Percentiles rank a stretch among this genome's conserved stretches.
These are phyloP conservation scores for Trebouxia sp. DNA, from an alignment of 139 green algal species.

Conservation along the genomic window DNA sequence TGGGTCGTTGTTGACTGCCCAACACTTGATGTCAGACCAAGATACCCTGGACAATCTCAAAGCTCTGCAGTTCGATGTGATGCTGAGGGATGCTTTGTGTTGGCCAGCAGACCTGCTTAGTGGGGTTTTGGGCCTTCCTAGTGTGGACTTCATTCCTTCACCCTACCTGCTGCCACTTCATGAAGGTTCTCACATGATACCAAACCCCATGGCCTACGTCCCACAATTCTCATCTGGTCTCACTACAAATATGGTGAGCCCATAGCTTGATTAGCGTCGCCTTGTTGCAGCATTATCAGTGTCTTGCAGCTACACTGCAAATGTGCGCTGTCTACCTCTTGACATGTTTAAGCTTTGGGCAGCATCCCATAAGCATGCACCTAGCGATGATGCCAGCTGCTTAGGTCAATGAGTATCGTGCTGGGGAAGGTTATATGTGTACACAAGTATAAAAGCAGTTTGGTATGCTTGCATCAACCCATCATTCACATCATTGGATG, in stretches of 20 bases:
- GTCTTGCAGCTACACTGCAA: background rate
- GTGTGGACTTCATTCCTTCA: background rate
- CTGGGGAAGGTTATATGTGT: background rate
- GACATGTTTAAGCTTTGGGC: background rate
- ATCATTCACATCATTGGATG: background rate
- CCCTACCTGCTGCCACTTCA: background rate
- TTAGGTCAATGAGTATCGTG: background rate
- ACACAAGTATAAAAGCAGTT: background rate
- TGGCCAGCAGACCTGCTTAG: background rate
- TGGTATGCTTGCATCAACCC: background rate
- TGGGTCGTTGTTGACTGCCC: background rate
- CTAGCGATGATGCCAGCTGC: background rate
- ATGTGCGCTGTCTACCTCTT: background rate
- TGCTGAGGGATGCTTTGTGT: background rate
- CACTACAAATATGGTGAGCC: background rate
- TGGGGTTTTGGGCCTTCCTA: background rate
- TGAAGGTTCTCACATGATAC: background rate
- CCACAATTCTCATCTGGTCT: background rate
- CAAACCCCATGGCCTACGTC: background rate
- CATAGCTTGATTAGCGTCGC: background rate
- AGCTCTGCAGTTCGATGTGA: background rate
- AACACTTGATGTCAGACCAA: background rate
- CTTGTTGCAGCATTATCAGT: background rate
- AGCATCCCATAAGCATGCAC: background rate
- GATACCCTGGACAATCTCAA: background rate